Percentiles rank a stretch among this genome's conserved stretches.
Conservation (phyloP, 768 basidiomycete species). For the Hypholoma sublateritium region DNA sequence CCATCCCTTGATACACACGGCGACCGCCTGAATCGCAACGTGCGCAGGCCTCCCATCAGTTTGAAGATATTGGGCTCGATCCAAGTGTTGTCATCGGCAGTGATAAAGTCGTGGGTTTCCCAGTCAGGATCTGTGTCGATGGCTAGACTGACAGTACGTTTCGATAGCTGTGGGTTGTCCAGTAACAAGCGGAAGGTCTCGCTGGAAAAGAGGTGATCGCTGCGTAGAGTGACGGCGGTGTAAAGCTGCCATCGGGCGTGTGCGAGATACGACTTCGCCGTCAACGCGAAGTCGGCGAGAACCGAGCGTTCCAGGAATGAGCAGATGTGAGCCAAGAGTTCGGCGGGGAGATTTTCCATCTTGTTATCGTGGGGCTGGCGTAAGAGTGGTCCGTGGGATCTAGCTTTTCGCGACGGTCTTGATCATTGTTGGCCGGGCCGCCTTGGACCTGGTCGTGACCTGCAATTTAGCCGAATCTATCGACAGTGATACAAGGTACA, state of each 20-base stretch:
- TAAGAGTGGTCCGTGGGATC: not conserved
- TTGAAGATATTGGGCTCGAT: slow-evolving; percentile 2
- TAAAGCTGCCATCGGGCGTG: slow-evolving; percentile 2
- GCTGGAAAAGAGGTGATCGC: not conserved
- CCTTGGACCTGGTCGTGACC: not conserved
- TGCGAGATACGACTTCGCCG: not conserved
- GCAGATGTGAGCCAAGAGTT: slow-evolving; percentile 4
- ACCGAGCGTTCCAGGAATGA: not conserved
- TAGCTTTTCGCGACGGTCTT: not conserved
- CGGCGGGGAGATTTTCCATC: not conserved
- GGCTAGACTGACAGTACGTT: not conserved
- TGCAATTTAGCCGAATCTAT: not conserved
- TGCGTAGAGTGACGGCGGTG: not conserved
- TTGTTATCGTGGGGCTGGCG: not conserved
- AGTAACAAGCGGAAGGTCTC: not conserved
- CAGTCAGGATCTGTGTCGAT: not conserved
- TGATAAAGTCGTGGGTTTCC: not conserved
- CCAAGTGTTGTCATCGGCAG: not conserved
- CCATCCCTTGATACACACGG: not conserved
- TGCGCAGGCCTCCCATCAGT: not conserved
- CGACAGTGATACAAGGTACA: not conserved
- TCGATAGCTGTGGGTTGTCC: not conserved
- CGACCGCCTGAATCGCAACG: not conserved
- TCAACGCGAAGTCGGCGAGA: not conserved
- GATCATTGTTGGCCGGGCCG: not conserved